Percentiles rank a stretch among this genome's conserved stretches.
These are phyloP conservation scores for Cladosporium velox DNA, from an alignment of 2,329 filamentous ascomycete genomes.

Conservation along the genomic window DNA sequence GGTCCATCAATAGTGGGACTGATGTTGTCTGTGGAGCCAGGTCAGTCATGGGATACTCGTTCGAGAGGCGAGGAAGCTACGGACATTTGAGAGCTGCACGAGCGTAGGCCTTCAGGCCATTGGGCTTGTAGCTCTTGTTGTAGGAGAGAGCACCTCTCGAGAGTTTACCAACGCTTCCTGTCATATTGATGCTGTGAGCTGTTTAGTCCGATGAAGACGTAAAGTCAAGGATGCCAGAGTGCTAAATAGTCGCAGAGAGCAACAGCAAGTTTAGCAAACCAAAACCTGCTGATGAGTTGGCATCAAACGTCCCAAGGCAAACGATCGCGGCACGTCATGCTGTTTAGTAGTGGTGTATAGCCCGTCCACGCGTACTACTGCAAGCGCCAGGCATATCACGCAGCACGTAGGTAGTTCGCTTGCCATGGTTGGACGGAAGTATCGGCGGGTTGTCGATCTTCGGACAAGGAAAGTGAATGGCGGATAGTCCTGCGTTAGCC, in stretches of 20 bases:
- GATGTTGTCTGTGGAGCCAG: slow-evolving; percentile 51
- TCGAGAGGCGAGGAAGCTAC: not conserved
- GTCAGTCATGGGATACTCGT: not conserved
- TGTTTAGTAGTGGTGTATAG: not conserved
- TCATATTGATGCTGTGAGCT: not conserved
- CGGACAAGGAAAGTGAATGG: not conserved
- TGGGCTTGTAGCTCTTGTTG: slow-evolving; percentile 32
- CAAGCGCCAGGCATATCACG: not conserved
- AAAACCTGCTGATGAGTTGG: not conserved
- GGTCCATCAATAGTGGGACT: slow-evolving; percentile 64
- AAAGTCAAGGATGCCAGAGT: not conserved
- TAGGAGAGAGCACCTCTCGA: slow-evolving; percentile 31
- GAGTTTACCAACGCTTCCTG: slow-evolving; percentile 19
- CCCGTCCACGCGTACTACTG: not conserved
- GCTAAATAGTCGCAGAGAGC: not conserved
- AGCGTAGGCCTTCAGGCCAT: slow-evolving; percentile 35
- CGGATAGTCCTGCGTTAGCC: not conserved
- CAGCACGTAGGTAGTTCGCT: not conserved
- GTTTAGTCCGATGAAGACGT: not conserved
- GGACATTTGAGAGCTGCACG: slow-evolving; percentile 22
- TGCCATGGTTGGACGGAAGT: not conserved
- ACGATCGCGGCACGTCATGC: not conserved
- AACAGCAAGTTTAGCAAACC: not conserved
- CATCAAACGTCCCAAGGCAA: not conserved
- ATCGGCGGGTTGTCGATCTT: not conserved